These are phyloP conservation scores for Spathaspora sp. DNA, from an alignment of 1,139 yeast genomes.

Conservation along the genomic window DNA sequence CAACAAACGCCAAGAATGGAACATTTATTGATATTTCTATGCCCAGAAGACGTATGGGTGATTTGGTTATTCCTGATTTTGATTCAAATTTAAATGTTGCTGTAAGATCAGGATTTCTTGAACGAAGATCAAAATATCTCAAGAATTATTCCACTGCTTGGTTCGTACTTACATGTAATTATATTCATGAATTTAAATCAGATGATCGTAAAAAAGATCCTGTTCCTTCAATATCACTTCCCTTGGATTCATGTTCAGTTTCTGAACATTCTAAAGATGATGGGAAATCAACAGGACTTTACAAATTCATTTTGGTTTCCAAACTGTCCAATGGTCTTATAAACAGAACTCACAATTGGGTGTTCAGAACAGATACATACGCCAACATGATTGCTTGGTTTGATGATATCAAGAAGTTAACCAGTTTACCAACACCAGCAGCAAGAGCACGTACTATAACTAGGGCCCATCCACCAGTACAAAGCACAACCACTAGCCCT, in stretches of 20 bases:
- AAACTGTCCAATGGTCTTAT: constrained; percentile 63
- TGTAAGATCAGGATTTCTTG: constrained; percentile 78
- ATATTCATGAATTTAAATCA: constrained; percentile 86
- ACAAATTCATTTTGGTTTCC: constrained; percentile 79
- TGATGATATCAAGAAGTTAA: constrained; percentile 67
- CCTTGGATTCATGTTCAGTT: constrained; percentile 77
- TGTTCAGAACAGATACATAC: constrained; percentile 81
- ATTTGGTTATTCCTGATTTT: constrained; percentile 65
- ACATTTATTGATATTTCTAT: constrained; percentile 76
- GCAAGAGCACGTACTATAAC: constrained; percentile 39
- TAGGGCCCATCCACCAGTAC: constrained; percentile 9
- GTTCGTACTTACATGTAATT: constrained; percentile 88
- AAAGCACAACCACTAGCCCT: constrained; percentile 1
- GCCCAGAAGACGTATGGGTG: constrained; percentile 65
- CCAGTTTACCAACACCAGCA: constrained; percentile 55
- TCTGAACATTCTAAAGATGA: constrained; percentile 80
- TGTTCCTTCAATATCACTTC: constrained; percentile 83
- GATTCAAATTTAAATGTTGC: constrained; percentile 70
- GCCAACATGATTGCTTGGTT: constrained; percentile 84
- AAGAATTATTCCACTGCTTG: constrained; percentile 88
- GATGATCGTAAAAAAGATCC: constrained; percentile 81
- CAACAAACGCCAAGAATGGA: constrained; percentile 29
- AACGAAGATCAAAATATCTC: constrained; percentile 85
- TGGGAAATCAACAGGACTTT: constrained; percentile 54
- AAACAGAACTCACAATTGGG: constrained; percentile 88